Evolutionary conservation across 306 rosid species (phyloP).

Genomic region (Lathyrus oleraceus): DNA sequence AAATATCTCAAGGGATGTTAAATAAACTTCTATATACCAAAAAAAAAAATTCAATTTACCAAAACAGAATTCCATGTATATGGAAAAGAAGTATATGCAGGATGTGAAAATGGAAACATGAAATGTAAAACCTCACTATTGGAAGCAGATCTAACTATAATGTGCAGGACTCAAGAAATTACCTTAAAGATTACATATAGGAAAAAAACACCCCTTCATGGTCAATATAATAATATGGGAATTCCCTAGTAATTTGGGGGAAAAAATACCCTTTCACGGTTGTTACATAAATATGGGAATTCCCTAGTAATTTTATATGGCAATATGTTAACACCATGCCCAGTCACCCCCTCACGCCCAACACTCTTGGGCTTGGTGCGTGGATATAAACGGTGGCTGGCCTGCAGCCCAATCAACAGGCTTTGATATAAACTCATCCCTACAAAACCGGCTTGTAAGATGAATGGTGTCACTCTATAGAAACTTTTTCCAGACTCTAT

Average conservation of each 20-base stretch:
- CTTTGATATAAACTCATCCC: too few species aligned
- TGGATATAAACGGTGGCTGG: too few species aligned
- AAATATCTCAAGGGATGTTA: background rate
- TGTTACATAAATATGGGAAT: conserved; percentile 13
- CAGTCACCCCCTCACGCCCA: too few species aligned
- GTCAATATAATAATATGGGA: conserved; percentile 24
- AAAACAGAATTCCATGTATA: background rate
- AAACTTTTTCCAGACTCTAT: too few species aligned
- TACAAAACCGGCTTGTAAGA: too few species aligned
- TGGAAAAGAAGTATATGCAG: conserved; percentile 12
- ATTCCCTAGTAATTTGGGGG: background rate
- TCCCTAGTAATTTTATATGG: too few species aligned
- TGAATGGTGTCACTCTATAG: too few species aligned
- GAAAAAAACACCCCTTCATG: conserved; percentile 17
- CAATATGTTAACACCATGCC: too few species aligned
- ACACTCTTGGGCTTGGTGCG: too few species aligned
- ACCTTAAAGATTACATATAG: conserved; percentile 11
- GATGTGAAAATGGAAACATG: conserved; percentile 6
- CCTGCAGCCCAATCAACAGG: too few species aligned
- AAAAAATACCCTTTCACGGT: conserved; percentile 21
- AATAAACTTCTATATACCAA: background rate
- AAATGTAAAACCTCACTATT: conserved; percentile 15
- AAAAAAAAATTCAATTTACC: background rate
- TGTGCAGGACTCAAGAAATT: conserved; percentile 19
- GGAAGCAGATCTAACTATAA: conserved; percentile 29